Percentiles rank a stretch among this genome's conserved stretches.
phyloP scores from a whole-genome alignment of 2,329 filamentous ascomycete genomes.

The Paramyrothecium sp. region DNA sequence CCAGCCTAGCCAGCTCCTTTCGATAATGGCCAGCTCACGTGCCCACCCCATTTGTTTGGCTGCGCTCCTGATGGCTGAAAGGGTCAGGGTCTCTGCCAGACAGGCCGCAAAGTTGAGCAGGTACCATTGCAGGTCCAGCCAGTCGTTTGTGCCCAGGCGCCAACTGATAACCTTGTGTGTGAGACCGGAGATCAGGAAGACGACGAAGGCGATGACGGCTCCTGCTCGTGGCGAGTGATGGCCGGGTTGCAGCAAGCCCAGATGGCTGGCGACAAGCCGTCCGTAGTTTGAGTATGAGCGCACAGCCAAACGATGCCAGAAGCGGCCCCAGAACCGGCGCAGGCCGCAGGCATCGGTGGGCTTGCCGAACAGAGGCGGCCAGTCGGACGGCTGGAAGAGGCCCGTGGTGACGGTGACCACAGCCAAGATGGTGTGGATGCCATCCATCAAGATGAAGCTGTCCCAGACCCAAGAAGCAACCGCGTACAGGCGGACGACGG shows the following conservation, averaged over 20 bases:
- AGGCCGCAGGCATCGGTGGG: conserved; percentile 3
- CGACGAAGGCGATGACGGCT: background rate
- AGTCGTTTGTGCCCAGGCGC: background rate
- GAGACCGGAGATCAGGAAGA: conserved; percentile 32
- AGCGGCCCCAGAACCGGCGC: conserved; percentile 8
- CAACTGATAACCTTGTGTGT: conserved; percentile 37
- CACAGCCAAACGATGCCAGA: conserved; percentile 8
- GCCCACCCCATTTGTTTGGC: background rate
- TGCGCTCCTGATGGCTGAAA: background rate
- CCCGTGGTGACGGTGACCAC: background rate
- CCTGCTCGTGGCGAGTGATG: background rate
- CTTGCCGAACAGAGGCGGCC: conserved; percentile 11
- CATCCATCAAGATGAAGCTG: background rate
- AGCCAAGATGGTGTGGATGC: background rate
- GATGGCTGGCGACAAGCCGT: background rate
- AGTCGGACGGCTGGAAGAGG: background rate
- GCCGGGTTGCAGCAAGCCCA: background rate
- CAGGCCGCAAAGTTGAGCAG: conserved; percentile 1
- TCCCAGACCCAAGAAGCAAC: background rate
- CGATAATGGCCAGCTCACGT: background rate
- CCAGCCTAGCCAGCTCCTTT: background rate
- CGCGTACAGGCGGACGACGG: background rate
- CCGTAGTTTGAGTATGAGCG: conserved; percentile 3
- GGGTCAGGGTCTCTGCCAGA: background rate
- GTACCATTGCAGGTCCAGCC: conserved; percentile 2